phyloP scores from a whole-genome alignment of 2,329 filamentous ascomycete species.

The Bipolaris oryzae region DNA sequence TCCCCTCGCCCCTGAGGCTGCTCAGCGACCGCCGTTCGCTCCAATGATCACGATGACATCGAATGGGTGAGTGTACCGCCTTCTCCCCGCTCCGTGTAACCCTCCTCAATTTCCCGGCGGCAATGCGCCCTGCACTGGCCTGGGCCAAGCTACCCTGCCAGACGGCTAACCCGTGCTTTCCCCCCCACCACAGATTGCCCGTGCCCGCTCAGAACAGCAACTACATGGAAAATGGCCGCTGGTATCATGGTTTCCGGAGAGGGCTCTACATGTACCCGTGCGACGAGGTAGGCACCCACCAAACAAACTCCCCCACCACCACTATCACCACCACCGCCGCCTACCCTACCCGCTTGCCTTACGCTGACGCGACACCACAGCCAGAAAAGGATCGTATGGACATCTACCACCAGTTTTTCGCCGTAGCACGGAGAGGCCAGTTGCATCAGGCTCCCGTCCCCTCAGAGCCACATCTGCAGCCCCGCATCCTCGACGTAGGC shows the following conservation, averaged over 20 bases:
- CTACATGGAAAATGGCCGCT: constrained; percentile 69
- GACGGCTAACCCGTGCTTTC: constrained; percentile 10
- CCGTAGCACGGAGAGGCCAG: constrained; percentile 64
- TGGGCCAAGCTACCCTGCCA: background rate
- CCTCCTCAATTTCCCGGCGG: constrained; percentile 12
- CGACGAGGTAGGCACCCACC: constrained; percentile 65
- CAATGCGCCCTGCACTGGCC: constrained; percentile 7
- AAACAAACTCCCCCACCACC: background rate
- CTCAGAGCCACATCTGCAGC: constrained; percentile 37
- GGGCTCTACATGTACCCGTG: constrained; percentile 78
- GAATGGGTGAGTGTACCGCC: constrained; percentile 49
- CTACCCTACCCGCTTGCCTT: background rate
- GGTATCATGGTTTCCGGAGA: constrained; percentile 70
- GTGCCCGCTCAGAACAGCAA: constrained; percentile 52
- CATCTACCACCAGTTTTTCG: constrained; percentile 79
- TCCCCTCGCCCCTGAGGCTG: constrained; percentile 1
- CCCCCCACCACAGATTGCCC: constrained; percentile 38
- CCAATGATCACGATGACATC: constrained; percentile 54
- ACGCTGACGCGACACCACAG: constrained; percentile 49
- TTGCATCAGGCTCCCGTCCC: constrained; percentile 54
- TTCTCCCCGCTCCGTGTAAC: constrained; percentile 44
- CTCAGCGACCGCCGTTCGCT: constrained; percentile 29
- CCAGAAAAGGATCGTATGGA: constrained; percentile 79
- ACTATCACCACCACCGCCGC: no score
- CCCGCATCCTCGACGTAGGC: constrained; percentile 69